Percentiles rank a stretch among this genome's conserved stretches.
These are phyloP conservation scores for Calonectria montana DNA, from an alignment of 2,329 filamentous ascomycete genomes.

Conservation along the genomic window DNA sequence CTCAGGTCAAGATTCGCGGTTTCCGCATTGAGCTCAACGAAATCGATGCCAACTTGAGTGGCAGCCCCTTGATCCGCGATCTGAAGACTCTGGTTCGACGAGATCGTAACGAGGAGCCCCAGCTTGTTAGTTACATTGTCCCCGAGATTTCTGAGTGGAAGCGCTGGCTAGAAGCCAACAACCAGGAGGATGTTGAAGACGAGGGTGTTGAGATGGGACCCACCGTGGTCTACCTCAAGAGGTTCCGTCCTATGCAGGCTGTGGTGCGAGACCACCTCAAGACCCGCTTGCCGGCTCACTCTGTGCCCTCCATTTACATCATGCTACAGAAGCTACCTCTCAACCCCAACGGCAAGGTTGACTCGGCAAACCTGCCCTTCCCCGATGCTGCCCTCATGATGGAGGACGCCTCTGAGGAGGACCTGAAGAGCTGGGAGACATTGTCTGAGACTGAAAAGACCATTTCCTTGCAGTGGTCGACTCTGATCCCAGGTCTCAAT, in stretches of 20 bases:
- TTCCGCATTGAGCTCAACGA: conserved; percentile 96
- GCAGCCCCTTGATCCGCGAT: conserved; percentile 81
- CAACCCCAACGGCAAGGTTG: conserved; percentile 84
- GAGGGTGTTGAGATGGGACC: conserved; percentile 60
- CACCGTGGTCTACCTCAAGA: conserved; percentile 55
- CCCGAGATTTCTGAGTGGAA: conserved; percentile 76
- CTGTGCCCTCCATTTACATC: conserved; percentile 50
- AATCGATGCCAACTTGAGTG: conserved; percentile 85
- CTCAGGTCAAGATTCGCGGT: conserved; percentile 95
- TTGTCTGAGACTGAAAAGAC: conserved; percentile 53
- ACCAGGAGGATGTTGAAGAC: conserved; percentile 66
- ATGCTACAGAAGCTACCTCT: conserved; percentile 67
- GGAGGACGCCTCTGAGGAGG: conserved; percentile 49
- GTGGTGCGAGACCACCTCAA: conserved; percentile 51
- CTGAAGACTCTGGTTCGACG: conserved; percentile 81
- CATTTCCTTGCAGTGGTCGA: conserved; percentile 72
- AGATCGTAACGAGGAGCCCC: conserved; percentile 72
- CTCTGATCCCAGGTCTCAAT: conserved; percentile 74
- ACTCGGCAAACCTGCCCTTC: conserved; percentile 82
- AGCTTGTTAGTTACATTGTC: conserved; percentile 89
- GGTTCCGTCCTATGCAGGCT: conserved; percentile 59
- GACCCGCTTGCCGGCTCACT: conserved; percentile 43
- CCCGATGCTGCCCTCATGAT: conserved; percentile 77
- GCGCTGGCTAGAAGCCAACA: conserved; percentile 70
- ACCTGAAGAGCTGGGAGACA: conserved; percentile 64